Evolutionary conservation across 2,329 filamentous ascomycete genomes (phyloP).

Genomic region (Colletotrichum somersetense): DNA sequence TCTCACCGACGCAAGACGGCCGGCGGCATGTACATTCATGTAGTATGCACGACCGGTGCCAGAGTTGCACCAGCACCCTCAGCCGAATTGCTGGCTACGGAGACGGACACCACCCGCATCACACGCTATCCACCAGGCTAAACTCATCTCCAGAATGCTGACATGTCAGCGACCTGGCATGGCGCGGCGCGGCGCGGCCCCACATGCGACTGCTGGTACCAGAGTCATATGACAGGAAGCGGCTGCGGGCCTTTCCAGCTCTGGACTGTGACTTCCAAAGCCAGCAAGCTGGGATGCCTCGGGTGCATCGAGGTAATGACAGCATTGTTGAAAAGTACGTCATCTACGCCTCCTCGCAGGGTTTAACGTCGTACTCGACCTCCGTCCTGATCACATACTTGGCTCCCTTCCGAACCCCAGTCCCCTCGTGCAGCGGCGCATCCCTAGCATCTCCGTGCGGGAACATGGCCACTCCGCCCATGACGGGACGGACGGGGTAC

Average conservation of each 20-base stretch:
- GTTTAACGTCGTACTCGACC: constrained; percentile 75
- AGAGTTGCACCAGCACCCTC: background rate
- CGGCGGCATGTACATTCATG: background rate
- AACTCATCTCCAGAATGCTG: no score
- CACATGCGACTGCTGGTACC: background rate
- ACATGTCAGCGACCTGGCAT: background rate
- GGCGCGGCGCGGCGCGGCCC: background rate
- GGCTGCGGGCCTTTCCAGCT: background rate
- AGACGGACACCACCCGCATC: no score
- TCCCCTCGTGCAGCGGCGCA: constrained; percentile 77
- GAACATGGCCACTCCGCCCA: constrained; percentile 77
- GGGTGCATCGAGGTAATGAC: background rate
- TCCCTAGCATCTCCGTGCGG: constrained; percentile 77
- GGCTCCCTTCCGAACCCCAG: constrained; percentile 74
- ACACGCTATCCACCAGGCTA: background rate
- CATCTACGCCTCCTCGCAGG: constrained; percentile 27
- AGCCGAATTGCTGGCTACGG: background rate
- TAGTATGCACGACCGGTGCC: background rate
- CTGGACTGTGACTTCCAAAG: background rate
- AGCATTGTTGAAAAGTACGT: background rate
- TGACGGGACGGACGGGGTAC: constrained; percentile 76
- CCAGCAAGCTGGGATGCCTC: background rate
- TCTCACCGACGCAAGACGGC: background rate
- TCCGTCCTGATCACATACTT: constrained; percentile 80
- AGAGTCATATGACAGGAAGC: background rate